phyloP scores from a whole-genome alignment of 305 asterid species.

The Solanum hybrid region DNA sequence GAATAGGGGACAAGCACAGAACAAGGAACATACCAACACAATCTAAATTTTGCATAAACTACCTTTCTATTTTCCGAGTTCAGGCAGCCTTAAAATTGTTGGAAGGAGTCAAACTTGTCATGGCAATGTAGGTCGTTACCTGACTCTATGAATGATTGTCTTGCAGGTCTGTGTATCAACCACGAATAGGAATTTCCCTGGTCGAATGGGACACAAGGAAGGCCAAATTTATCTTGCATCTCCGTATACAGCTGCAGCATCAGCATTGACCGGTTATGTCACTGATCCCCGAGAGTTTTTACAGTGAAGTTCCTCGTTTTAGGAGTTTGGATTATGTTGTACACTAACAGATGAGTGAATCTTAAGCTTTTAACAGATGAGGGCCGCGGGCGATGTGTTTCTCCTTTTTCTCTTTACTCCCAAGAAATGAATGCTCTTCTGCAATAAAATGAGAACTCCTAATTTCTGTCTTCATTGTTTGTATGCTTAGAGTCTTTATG shows the following conservation, averaged over 20 bases:
- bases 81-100: not conserved
- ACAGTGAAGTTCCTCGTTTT: constrained; percentile 20
- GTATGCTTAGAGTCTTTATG: not conserved
- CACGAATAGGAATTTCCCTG: constrained; percentile 86
- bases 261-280: constrained; percentile 81
- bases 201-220: constrained; percentile 95
- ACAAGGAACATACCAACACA: not conserved
- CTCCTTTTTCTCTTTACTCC: no score
- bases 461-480: no score
- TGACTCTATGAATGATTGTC: not conserved
- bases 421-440: no score
- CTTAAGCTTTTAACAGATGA: no score
- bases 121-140: not conserved
- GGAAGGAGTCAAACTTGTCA: not conserved
- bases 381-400: no score
- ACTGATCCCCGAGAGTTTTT: constrained; percentile 85
- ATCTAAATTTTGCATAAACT: not conserved
- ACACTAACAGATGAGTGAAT: not conserved
- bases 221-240: constrained; percentile 91
- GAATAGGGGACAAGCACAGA: not conserved
- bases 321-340: not conserved
- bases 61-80: not conserved
- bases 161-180: constrained; percentile 90
- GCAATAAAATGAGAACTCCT: no score
- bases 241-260: constrained; percentile 93